Conservation (phyloP, 257 asterid genomes). For the Salvia rosmarinus region DNA sequence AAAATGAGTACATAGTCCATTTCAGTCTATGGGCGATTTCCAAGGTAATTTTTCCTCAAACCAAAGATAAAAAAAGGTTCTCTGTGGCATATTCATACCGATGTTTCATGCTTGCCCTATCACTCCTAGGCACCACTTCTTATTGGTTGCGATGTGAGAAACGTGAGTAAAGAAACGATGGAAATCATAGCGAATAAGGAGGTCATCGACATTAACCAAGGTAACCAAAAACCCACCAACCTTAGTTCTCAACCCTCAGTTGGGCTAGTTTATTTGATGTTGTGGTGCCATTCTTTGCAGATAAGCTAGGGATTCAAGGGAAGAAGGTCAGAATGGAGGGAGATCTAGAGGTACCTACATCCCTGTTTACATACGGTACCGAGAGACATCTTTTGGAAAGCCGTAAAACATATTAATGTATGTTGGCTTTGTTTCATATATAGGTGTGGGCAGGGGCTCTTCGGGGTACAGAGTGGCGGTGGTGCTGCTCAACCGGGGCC, state of each 20-base stretch:
- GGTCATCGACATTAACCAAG: slow-evolving; percentile 82
- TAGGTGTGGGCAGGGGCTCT: slow-evolving; percentile 97
- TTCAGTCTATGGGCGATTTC: slow-evolving; percentile 93
- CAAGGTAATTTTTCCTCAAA: slow-evolving; percentile 48
- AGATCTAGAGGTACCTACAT: slow-evolving; percentile 70
- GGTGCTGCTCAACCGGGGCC: slow-evolving; percentile 68
- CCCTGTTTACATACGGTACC: not conserved
- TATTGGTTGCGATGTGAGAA: slow-evolving; percentile 87
- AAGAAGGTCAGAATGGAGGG: slow-evolving; percentile 90
- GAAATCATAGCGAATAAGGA: slow-evolving; percentile 69
- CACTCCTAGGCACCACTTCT: slow-evolving; percentile 76
- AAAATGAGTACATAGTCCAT: slow-evolving; percentile 74
- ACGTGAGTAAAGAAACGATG: slow-evolving; percentile 50
- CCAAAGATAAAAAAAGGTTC: not conserved
- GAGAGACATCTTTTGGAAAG: not conserved
- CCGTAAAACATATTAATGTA: too few species aligned
- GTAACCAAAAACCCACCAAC: slow-evolving; percentile 37
- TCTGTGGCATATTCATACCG: not conserved
- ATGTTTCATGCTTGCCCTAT: not conserved
- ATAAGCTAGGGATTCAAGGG: slow-evolving; percentile 76
- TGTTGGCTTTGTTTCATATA: not conserved
- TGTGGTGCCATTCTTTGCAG: slow-evolving; percentile 39
- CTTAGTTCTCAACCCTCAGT: not conserved
- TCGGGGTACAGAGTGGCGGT: slow-evolving; percentile 68
- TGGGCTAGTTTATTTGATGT: not conserved